phyloP scores from a whole-genome alignment of 2,329 filamentous ascomycete species.

The Monosporascus sp. region DNA sequence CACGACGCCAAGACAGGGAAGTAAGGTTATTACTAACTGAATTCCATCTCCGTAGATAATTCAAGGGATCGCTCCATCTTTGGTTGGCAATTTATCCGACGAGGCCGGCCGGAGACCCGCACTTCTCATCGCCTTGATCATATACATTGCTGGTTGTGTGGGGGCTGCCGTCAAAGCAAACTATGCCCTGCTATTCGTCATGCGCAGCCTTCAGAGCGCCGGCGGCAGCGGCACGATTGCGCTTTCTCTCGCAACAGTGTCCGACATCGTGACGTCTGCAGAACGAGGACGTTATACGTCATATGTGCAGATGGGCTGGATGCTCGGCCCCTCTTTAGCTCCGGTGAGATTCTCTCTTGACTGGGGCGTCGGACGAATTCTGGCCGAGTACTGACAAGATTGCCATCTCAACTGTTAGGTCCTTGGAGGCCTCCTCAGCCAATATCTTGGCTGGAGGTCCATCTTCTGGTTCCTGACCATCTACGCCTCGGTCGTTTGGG shows the following conservation, averaged over 20 bases:
- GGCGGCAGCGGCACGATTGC: slow-evolving; percentile 49
- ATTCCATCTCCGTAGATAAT: slow-evolving; percentile 30
- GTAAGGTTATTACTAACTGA: neutral
- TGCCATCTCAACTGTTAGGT: slow-evolving; percentile 22
- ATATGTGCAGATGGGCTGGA: slow-evolving; percentile 34
- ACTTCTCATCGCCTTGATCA: slow-evolving; percentile 38
- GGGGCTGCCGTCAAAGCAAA: slow-evolving; percentile 34
- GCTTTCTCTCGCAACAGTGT: slow-evolving; percentile 44
- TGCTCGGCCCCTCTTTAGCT: slow-evolving; percentile 35
- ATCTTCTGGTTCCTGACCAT: slow-evolving; percentile 51
- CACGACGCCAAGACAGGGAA: neutral
- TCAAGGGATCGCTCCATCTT: slow-evolving; percentile 45
- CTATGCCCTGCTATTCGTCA: slow-evolving; percentile 37
- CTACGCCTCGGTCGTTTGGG: slow-evolving; percentile 23
- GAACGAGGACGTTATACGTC: slow-evolving; percentile 50
- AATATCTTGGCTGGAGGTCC: slow-evolving; percentile 44
- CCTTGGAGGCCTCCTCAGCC: slow-evolving; percentile 40
- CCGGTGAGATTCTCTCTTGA: slow-evolving; percentile 16
- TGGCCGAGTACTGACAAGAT: no score
- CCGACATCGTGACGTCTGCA: slow-evolving; percentile 47
- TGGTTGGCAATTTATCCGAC: slow-evolving; percentile 43
- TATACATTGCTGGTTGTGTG: slow-evolving; percentile 37
- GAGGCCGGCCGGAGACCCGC: slow-evolving; percentile 37
- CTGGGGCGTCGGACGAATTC: no score
- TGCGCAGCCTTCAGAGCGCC: slow-evolving; percentile 43